Evolutionary conservation across 2,329 filamentous ascomycete species (phyloP), one percentile per base, ranked within the genome.

Genomic region (Penicillium freii): DNA sequence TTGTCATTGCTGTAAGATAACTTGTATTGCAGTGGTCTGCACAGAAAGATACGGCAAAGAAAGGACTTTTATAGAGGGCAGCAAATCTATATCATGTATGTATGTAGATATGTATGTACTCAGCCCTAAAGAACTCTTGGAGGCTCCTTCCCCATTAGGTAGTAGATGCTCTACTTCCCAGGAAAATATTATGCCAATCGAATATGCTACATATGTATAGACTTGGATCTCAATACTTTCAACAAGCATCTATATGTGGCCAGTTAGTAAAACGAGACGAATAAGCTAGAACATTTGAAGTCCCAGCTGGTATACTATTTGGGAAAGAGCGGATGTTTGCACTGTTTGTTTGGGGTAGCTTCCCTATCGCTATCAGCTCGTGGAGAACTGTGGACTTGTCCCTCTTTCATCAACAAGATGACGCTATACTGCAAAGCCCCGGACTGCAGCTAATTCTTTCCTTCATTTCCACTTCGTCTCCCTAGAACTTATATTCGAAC

Each of bases 291-390:
- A 13, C 4, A 13, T 13, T 13, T 33, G 15, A n/a, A 21, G 44
- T 31, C n/a, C 1, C 10, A 6, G 23, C 15, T 43, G 13, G 13
- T 11, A 42, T 7, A 27, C 29, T 11, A 21, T 25, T 11, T 47
- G 13, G 27, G 31, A 19, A 36, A 34, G 5, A 13, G 17, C 15
- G 1, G 7, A 0, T 27, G 59, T 70, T 71, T 67, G 67, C 45
- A 45, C 17, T 15, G 57, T 70, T 69, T 71, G 68, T n/a, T 40
- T 19, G 15, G 38, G 60, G 66, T 61, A 68, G 67, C 51, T 57
- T 52, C 50, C 19, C 60, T 65, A 62, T 62, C 62, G 56, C 51
- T 65, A 62, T 65, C 57, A 44, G 55, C 25, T 57, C 42, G 49
- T 36, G 50, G 50, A 52, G 43, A 60, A 39, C 56, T 42, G 29